Evolutionary conservation across 1,284 basidiomycete genomes (phyloP).

Genomic region (Lentinula novae-zelandiae): DNA sequence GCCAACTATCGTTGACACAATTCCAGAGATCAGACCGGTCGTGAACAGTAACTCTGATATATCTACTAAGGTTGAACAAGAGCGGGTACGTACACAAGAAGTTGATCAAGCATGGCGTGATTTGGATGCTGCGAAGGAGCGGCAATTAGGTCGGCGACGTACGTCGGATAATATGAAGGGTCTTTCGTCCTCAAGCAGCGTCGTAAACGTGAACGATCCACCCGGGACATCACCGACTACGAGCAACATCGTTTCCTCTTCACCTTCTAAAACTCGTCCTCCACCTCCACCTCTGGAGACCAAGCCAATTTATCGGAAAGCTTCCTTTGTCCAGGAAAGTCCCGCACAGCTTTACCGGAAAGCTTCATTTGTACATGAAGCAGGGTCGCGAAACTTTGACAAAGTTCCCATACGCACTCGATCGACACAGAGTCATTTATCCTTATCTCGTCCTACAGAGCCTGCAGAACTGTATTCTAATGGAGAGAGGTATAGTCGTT

Average conservation of each 20-base stretch:
- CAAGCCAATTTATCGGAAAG: constrained; percentile 12
- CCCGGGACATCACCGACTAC: constrained; percentile 3
- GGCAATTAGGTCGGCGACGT: constrained; percentile 12
- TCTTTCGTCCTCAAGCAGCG: background rate
- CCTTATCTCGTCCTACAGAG: constrained; percentile 8
- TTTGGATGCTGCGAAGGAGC: constrained; percentile 11
- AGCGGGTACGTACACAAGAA: constrained; percentile 14
- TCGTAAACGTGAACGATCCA: background rate
- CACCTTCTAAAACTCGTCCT: constrained; percentile 13
- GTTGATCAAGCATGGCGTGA: constrained; percentile 15
- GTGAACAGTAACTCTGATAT: background rate
- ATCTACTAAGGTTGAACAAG: constrained; percentile 13
- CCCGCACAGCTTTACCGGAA: constrained; percentile 11
- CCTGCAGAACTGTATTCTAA: background rate
- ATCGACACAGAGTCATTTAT: constrained; percentile 4
- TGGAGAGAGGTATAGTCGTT: background rate
- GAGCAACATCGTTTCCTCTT: constrained; percentile 5
- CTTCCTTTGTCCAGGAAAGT: constrained; percentile 11
- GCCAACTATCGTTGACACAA: constrained; percentile 20
- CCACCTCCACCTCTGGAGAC: constrained; percentile 14
- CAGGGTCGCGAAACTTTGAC: background rate
- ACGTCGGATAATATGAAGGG: background rate
- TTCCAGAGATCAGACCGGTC: constrained; percentile 19
- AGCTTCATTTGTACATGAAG: constrained; percentile 11
- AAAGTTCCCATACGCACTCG: constrained; percentile 3